Conservation (phyloP, 306 rosid species). For the Sindora glabra region DNA sequence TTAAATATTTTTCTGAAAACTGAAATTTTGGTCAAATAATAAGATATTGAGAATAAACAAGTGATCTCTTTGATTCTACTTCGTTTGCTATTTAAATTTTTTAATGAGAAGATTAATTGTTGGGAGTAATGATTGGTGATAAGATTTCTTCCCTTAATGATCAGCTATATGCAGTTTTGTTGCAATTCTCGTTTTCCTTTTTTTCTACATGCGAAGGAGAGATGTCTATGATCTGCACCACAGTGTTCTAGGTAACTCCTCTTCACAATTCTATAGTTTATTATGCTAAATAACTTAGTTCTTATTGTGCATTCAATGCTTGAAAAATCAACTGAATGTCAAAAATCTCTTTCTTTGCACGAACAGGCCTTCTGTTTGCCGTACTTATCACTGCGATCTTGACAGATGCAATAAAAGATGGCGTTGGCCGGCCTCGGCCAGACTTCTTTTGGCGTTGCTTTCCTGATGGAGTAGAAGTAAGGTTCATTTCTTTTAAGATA, state of each 20-base stretch:
- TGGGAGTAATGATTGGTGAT: neutral
- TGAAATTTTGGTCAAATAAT: neutral
- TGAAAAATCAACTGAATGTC: neutral
- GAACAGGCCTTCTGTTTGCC: constrained; percentile 72
- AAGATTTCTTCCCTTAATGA: constrained; percentile 8
- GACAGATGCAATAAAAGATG: constrained; percentile 79
- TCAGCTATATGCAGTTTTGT: constrained; percentile 72
- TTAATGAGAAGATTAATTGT: neutral
- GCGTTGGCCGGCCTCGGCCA: constrained; percentile 93
- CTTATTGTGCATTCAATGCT: neutral
- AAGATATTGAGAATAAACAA: neutral
- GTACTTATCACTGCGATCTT: constrained; percentile 66
- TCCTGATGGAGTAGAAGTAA: constrained; percentile 70
- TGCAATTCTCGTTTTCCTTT: constrained; percentile 56
- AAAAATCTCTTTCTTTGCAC: constrained; percentile 6
- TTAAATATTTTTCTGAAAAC: neutral
- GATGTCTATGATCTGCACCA: constrained; percentile 90
- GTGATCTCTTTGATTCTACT: neutral
- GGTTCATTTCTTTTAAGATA: neutral
- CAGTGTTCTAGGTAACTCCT: constrained; percentile 60
- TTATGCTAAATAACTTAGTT: neutral
- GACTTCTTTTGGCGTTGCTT: constrained; percentile 98
- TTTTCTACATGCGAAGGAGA: constrained; percentile 60
- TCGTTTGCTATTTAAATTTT: neutral
- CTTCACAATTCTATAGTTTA: neutral